Evolutionary conservation across 306 rosid genomes (phyloP).

Genomic region (Acacia crassicarpa): DNA sequence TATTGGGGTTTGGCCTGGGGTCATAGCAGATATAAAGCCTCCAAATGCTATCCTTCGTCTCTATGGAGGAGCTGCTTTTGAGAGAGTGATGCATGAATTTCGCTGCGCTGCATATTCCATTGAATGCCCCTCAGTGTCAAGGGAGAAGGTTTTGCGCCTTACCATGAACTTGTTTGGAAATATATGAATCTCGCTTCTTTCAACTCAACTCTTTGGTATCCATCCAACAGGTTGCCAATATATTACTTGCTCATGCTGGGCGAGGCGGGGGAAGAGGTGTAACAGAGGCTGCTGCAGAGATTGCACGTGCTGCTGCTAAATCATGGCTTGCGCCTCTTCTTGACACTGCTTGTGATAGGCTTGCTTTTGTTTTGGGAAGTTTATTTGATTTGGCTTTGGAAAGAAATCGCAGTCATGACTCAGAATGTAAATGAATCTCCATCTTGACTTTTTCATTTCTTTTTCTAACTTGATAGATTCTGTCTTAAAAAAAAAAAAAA

Average conservation of each 20-base stretch:
- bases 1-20: constrained; percentile 94
- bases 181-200: constrained; percentile 8
- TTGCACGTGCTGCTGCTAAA: constrained; percentile 94
- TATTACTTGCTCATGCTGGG: constrained; percentile 94
- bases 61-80: constrained; percentile 98
- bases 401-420: constrained; percentile 61
- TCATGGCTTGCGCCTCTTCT: constrained; percentile 96
- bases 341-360: constrained; percentile 91
- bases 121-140: constrained; percentile 87
- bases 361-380: constrained; percentile 82
- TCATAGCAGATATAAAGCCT: constrained; percentile 63
- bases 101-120: constrained; percentile 95
- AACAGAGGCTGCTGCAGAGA: constrained; percentile 97
- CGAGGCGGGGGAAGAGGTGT: constrained; percentile 86
- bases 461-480: background rate
- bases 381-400: constrained; percentile 91
- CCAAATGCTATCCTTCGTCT: constrained; percentile 90
- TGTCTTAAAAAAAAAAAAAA: background rate
- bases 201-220: constrained; percentile 22
- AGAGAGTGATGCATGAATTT: constrained; percentile 93
- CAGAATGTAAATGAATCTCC: constrained; percentile 59
- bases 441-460: background rate
- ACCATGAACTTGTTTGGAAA: background rate
- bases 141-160: constrained; percentile 75
- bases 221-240: constrained; percentile 83